Conservation (phyloP, 169 alveolate species). For the Perkinsus marinus region DNA sequence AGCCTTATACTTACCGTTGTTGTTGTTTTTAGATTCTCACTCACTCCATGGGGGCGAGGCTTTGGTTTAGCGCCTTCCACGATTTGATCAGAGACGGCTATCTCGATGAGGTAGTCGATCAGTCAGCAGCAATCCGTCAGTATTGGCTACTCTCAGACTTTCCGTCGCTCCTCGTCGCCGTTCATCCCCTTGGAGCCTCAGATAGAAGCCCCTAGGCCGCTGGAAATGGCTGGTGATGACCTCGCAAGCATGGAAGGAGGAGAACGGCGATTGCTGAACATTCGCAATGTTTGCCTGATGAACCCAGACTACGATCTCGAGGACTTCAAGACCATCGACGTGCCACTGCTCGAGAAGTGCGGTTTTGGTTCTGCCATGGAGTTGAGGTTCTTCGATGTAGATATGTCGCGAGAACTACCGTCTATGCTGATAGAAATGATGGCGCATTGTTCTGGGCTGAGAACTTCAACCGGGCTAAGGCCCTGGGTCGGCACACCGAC, state of each 20-base stretch:
- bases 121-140: not conserved
- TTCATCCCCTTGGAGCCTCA: not conserved
- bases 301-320: not conserved
- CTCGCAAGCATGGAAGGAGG: not conserved
- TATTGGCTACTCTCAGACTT: not conserved
- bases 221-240: not conserved
- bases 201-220: not conserved
- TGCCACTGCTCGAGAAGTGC: not conserved
- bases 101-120: not conserved
- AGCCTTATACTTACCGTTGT: not conserved
- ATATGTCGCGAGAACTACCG: not conserved
- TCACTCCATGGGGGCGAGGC: not conserved
- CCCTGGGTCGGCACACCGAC: not conserved
- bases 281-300: not conserved
- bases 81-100: not conserved
- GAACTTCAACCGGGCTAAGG: not conserved
- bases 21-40: not conserved
- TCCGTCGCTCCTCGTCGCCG: not conserved
- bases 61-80: not conserved
- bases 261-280: not conserved
- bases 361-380: not conserved
- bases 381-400: not conserved
- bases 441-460: not conserved
- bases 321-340: not conserved
- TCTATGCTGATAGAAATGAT: not conserved